Evolutionary conservation across 1,284 basidiomycete species (phyloP).

Genomic region (Neolentinus lepideus): DNA sequence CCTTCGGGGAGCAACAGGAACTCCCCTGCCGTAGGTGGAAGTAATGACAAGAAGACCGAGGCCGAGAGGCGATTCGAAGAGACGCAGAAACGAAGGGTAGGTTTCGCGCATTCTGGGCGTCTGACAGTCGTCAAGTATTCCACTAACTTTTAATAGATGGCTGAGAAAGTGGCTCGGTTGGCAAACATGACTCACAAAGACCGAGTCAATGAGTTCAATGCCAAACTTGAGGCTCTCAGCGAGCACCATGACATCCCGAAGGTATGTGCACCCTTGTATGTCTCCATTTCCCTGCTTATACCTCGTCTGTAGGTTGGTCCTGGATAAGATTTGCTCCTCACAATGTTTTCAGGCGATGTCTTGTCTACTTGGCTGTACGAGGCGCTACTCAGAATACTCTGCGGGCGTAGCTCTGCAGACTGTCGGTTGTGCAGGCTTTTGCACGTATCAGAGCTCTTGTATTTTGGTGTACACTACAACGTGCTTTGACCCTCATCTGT

Average conservation of each 20-base stretch:
- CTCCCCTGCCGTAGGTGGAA: constrained; percentile 41
- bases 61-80: constrained; percentile 90
- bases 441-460: not conserved
- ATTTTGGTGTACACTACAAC: not conserved
- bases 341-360: constrained; percentile 12
- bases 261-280: constrained; percentile 34
- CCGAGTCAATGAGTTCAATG: constrained; percentile 87
- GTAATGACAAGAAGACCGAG: constrained; percentile 67
- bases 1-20: constrained; percentile 49
- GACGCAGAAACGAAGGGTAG: constrained; percentile 73
- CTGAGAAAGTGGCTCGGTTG: constrained; percentile 73
- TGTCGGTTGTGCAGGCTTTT: not conserved
- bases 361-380: not conserved
- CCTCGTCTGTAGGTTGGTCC: constrained; percentile 54
- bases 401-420: not conserved
- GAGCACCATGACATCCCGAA: constrained; percentile 95
- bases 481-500: not conserved
- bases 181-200: constrained; percentile 94
- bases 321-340: constrained; percentile 45
- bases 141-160: constrained; percentile 44
- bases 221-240: constrained; percentile 81
- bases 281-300: constrained; percentile 14
- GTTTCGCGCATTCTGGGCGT: constrained; percentile 21
- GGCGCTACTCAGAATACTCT: not conserved
- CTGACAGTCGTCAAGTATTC: constrained; percentile 8